phyloP scores from a whole-genome alignment of 495 filamentous ascomycete species.

The Neurospora sp. region DNA sequence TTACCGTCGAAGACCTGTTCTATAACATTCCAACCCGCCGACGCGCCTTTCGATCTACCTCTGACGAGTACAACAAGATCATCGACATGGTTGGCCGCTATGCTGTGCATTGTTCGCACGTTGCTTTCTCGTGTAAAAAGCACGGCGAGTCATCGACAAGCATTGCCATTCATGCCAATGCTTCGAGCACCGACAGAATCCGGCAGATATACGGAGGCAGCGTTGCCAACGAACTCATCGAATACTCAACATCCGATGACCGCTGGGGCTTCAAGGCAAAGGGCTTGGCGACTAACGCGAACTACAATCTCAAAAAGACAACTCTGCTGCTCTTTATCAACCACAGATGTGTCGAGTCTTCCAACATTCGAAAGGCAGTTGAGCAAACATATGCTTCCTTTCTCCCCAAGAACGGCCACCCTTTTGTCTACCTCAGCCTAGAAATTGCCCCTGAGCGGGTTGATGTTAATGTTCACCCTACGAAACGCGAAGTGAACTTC shows the following conservation, averaged over 20 bases:
- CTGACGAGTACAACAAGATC: conserved; percentile 97
- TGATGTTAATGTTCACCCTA: conserved; percentile 97
- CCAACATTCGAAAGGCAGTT: conserved; percentile 75
- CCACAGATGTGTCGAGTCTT: conserved; percentile 90
- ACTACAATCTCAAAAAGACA: conserved; percentile 90
- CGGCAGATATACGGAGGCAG: conserved; percentile 78
- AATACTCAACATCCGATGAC: conserved; percentile 60
- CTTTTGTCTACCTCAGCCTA: conserved; percentile 85
- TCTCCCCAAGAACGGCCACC: conserved; percentile 89
- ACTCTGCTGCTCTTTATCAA: conserved; percentile 92
- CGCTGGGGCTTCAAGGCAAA: conserved; percentile 75
- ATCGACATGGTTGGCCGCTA: conserved; percentile 90
- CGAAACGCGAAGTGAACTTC: conserved; percentile 96
- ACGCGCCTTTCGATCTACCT: conserved; percentile 79
- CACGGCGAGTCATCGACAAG: conserved; percentile 77
- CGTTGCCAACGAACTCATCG: conserved; percentile 82
- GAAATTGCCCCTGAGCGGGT: conserved; percentile 90
- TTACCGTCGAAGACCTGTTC: conserved; percentile 94
- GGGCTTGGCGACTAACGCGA: conserved; percentile 84
- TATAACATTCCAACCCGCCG: conserved; percentile 89
- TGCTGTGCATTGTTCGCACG: conserved; percentile 84
- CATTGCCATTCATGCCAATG: conserved; percentile 63
- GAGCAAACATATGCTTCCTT: conserved; percentile 88
- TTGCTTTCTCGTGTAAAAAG: conserved; percentile 95
- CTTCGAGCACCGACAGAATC: conserved; percentile 70